These are phyloP conservation scores for Nyctanthes arbortristis DNA, from an alignment of 257 asterid genomes.

Conservation along the genomic window DNA sequence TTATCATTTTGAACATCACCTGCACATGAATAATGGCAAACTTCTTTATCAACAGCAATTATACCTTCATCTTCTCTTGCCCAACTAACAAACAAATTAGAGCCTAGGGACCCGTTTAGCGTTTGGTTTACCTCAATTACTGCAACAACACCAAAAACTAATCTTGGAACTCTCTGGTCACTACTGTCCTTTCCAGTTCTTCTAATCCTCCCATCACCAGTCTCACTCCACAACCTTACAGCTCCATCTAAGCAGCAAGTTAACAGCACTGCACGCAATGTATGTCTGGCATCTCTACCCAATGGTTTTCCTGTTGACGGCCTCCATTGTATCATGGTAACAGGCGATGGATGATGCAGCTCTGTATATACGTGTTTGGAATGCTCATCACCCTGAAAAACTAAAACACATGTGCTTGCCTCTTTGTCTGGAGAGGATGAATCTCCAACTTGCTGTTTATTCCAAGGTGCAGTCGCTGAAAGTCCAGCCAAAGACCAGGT, in stretches of 20 bases:
- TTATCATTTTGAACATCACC: conserved; percentile 55
- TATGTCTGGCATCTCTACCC: conserved; percentile 43
- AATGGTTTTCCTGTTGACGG: conserved; percentile 66
- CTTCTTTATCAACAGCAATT: conserved; percentile 42
- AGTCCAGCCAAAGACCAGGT: conserved; percentile 73
- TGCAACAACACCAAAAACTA: conserved; percentile 70
- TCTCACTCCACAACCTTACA: conserved; percentile 92
- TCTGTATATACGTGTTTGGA: conserved; percentile 46
- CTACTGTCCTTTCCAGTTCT: conserved; percentile 60
- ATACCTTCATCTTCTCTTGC: conserved; percentile 67
- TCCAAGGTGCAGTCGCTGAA: conserved; percentile 78
- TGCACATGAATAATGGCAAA: conserved; percentile 45
- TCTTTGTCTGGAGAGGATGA: conserved; percentile 41
- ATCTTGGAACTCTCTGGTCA: conserved; percentile 53
- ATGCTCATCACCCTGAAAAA: conserved; percentile 52
- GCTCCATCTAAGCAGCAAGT: conserved; percentile 89
- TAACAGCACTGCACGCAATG: conserved; percentile 64
- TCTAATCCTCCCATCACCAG: conserved; percentile 75
- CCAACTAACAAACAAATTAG: conserved; percentile 72
- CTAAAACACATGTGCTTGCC: conserved; percentile 54
- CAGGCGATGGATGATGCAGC: conserved; percentile 80
- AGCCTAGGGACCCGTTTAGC: conserved; percentile 65
- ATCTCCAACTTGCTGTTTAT: conserved; percentile 35
- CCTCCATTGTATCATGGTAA: conserved; percentile 91
- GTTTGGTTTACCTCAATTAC: conserved; percentile 79